Conservation (phyloP, 2,329 filamentous ascomycete species). For the Beauveria varroae region DNA sequence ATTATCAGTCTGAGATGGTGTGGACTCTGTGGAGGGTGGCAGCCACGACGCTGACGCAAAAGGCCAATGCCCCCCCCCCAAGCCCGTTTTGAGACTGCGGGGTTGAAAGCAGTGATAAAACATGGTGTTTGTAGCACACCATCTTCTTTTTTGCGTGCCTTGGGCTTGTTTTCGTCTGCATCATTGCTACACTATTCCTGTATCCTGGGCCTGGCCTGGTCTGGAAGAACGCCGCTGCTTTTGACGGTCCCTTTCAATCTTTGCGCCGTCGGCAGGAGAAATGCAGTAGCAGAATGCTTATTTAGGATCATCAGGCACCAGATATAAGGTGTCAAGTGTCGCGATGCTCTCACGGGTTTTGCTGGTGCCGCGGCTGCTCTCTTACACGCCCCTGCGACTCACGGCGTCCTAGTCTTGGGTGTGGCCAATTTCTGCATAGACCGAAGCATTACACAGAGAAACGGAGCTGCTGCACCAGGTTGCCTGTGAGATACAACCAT, state of each 20-base stretch:
- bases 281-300: background rate
- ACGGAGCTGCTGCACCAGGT: background rate
- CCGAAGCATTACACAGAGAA: too few relatives aligned
- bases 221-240: background rate
- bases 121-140: background rate
- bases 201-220: background rate
- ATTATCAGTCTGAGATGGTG: constrained; percentile 7
- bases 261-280: background rate
- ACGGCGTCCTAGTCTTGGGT: too few relatives aligned
- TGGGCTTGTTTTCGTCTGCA: background rate
- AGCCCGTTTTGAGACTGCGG: constrained; percentile 7
- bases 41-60: constrained; percentile 5
- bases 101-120: background rate
- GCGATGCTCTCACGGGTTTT: constrained; percentile 4
- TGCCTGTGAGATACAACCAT: background rate
- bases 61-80: constrained; percentile 6
- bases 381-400: background rate
- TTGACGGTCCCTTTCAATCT: background rate
- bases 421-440: too few relatives aligned
- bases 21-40: constrained; percentile 9
- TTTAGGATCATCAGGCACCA: constrained; percentile 1
- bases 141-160: background rate
- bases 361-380: background rate
- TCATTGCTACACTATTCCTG: background rate
- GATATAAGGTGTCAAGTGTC: background rate